Evolutionary conservation across 257 asterid species (phyloP), one percentile per base, ranked within the genome.

Genomic region (Nicotiana otophora): DNA sequence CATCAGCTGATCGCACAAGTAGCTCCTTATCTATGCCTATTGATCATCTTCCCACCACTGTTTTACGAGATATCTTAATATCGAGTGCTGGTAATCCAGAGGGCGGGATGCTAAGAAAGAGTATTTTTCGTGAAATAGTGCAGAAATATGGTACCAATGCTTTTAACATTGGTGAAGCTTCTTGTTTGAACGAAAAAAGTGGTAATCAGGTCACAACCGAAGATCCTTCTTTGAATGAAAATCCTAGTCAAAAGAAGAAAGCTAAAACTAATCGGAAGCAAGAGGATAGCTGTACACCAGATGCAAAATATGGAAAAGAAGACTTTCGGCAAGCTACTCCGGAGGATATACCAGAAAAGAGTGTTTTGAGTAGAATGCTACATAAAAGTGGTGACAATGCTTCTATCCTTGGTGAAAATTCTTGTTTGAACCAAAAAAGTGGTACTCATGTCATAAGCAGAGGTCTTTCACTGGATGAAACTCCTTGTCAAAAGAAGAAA

Each of bases 1-100:
- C 84, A 19, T 81, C 85, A 20, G 83, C 82, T 53, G 76, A 80
- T 64, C 33, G 54, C 11, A 10, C 10, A 61, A 77, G 62, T 26
- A 75, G 51, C 69, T 83, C 58, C 34, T 46, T 72, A 6, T 69
- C 68, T 19, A 17, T 77, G 75, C 63, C 76, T 53, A 30, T 81
- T 33, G 87, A 82, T 66, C 84, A 83, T 33, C 88, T 82, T 64
- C 86, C 87, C 12, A 79, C 77, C 46, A 48, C 83, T 72, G 36
- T 81, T 33, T 42, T 84, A 70, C 87, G 83, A 26, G 87, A 87
- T 82, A 81, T 82, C 82, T 80, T 83, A 46, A 78, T 42, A 66
- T 74, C 85, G 10, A 54, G 78, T 46, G 84, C 75, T 48, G 78
- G 74, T 72, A 82, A 84, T 81, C 76, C 77, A 20, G 87, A 65